Base-by-base conservation (phyloP, 495 filamentous ascomycete species). In the Penicillium canariense region DNA sequence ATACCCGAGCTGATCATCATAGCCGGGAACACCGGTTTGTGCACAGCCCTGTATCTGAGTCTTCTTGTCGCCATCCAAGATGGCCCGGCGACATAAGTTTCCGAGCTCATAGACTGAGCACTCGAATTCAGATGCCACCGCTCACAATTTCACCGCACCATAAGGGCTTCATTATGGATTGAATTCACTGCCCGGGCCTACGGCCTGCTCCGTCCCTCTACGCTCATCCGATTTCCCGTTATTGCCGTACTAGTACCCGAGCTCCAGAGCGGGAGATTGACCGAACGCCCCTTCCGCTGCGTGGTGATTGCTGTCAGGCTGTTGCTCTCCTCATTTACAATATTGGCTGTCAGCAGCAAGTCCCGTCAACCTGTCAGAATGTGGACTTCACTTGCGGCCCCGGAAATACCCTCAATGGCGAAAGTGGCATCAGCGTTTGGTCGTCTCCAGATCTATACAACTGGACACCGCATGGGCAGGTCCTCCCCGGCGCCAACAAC, bases 311-410 rank as follows among this genome's bases (percentile, higher is more conserved):
- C 30, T 32, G 30, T 32, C 30, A 32, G 30, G 30, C 30, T 32
- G 30, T 32, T 32, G 30, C 30, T 32, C 30, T 32, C n/a, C n/a
- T n/a, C n/a, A 25, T 77, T 35, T 71, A 73, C 43, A 61, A 60
- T 23, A 77, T 74, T 39, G 74, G 74, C 3, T 62, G 60, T 47
- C 44, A 34, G 1, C 23, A 40, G 15, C n/a, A 42, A 2, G 52
- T 60, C 5, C 47, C 57, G 5, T 25, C 34, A 0, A 40, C 22
- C 8, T 55, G 57, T 22, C 17, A 48, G 26, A 27, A 31, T 12
- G 26, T 47, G 26, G 15, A 50, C 17, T 58, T 62, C 48, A 55
- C 50, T 1, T 65, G 62, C 42, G 62, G 65, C 3, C 55, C 62
- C 14, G 59, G 58, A 5, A 60, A 58, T 34, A 28, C 30, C 40